Evolutionary conservation across 192 early-diverging fungal species (phyloP).

Genomic region (Dimargaris xerosporica): DNA sequence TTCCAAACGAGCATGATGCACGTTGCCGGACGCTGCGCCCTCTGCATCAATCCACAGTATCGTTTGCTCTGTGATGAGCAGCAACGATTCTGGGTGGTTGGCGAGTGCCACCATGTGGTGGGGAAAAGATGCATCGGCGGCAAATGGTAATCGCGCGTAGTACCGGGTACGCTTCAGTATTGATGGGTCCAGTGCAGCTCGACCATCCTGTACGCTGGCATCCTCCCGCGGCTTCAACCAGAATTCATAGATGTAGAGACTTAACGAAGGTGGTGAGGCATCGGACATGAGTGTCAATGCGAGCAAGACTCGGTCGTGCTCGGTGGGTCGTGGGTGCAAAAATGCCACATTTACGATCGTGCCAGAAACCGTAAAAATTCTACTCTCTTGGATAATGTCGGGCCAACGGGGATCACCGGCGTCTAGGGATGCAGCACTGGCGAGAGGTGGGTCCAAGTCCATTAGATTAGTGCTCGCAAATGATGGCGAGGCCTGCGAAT

Average conservation of each 20-base stretch:
- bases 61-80: not conserved
- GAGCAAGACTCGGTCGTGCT: not conserved
- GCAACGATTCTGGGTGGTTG: not conserved
- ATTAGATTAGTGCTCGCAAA: not conserved
- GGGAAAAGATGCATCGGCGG: not conserved
- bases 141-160: constrained; percentile 8
- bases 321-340: not conserved
- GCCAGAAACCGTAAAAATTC: constrained; percentile 5
- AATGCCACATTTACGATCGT: constrained; percentile 3
- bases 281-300: not conserved
- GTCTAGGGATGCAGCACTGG: not conserved
- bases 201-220: not conserved
- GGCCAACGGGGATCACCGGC: not conserved
- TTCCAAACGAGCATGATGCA: not conserved
- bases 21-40: constrained; percentile 4
- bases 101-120: not conserved
- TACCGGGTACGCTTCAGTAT: not conserved
- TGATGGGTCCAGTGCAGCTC: not conserved
- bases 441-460: not conserved
- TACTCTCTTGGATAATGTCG: constrained; percentile 5
- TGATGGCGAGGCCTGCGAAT: not conserved
- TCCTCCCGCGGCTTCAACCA: not conserved
- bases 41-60: constrained; percentile 2
- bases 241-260: constrained; percentile 9
- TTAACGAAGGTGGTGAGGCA: not conserved